Evolutionary conservation across 768 basidiomycete genomes (phyloP), one percentile per base, ranked within the genome.

Genomic region (Rhizopogon rudus): DNA sequence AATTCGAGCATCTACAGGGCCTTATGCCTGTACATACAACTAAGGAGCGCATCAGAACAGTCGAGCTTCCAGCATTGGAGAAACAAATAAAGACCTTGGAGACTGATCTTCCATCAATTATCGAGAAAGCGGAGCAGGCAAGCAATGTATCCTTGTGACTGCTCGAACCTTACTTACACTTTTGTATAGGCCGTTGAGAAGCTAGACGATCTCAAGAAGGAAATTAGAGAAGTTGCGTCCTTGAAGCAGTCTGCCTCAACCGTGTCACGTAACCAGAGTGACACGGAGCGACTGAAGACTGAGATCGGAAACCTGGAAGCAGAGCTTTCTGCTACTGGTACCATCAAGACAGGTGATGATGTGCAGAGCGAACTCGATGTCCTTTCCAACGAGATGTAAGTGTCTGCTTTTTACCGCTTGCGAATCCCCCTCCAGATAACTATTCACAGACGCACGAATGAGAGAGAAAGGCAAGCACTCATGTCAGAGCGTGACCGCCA

Each of bases 261-360:
- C 3, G 76, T 92, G 41, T 70, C 77, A 2, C 81, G 84, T 48
- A 74, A 86, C 17, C 81, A 81, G 52, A 75, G 72, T 61, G 85
- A 91, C 60, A 68, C 84, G 37, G 76, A 81, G 52, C 75, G 75
- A 13, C 77, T 92, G 16, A 75, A 78, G 51, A 72, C 78, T 41
- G 91, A 93, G 40, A 80, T 88, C 44, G 58, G 67, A 8, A 72
- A 75, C 45, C 73, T 93, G 44, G 91, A 97, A 68, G 72, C 73
- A 45, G 83, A 88, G 45, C 77, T 99, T 14, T 72, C 78, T 17
- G 71, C 79, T 6, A 84, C 84, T 2, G 95, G 94, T 2, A 88
- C 87, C 35, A 80, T 82, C 13, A 91, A 84, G 69, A 93, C 94
- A 1, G 81, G 82, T 1, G 90, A 93, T 44, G 93, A 95, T 45